Conservation (phyloP, 2,329 filamentous ascomycete species). For the Tolypocladium endophyticum region DNA sequence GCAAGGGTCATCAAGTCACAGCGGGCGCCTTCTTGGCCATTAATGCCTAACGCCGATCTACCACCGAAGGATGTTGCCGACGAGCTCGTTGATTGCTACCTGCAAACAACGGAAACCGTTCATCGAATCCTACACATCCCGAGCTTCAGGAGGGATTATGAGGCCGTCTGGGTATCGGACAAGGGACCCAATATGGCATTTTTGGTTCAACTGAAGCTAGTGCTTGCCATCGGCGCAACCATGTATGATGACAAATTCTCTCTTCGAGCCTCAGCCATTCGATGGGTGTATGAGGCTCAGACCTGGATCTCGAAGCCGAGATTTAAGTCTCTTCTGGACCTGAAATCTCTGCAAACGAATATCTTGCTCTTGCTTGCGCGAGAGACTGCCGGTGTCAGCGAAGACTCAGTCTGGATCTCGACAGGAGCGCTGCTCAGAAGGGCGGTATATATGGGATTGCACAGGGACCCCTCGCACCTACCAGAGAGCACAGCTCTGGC, state of each 20-base stretch:
- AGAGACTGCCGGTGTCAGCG: constrained; percentile 24
- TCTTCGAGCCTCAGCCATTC: constrained; percentile 35
- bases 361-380: constrained; percentile 33
- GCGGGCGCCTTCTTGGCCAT: not conserved
- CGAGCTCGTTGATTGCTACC: constrained; percentile 36
- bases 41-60: constrained; percentile 26
- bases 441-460: constrained; percentile 39
- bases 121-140: constrained; percentile 42
- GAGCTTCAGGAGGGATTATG: constrained; percentile 36
- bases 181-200: constrained; percentile 28
- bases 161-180: constrained; percentile 33
- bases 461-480: constrained; percentile 33
- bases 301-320: constrained; percentile 42
- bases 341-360: constrained; percentile 37
- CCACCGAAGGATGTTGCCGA: constrained; percentile 35
- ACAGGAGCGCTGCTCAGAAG: constrained; percentile 31
- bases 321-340: constrained; percentile 38
- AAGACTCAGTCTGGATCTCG: constrained; percentile 37
- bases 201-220: constrained; percentile 45
- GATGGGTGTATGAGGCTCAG: constrained; percentile 48
- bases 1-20: constrained; percentile 38
- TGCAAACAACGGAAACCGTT: constrained; percentile 34
- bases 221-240: constrained; percentile 45
- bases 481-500: constrained; percentile 22
- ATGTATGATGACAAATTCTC: constrained; percentile 39